phyloP scores from a whole-genome alignment of 148 eudicot species.

The Spergularia marina region DNA sequence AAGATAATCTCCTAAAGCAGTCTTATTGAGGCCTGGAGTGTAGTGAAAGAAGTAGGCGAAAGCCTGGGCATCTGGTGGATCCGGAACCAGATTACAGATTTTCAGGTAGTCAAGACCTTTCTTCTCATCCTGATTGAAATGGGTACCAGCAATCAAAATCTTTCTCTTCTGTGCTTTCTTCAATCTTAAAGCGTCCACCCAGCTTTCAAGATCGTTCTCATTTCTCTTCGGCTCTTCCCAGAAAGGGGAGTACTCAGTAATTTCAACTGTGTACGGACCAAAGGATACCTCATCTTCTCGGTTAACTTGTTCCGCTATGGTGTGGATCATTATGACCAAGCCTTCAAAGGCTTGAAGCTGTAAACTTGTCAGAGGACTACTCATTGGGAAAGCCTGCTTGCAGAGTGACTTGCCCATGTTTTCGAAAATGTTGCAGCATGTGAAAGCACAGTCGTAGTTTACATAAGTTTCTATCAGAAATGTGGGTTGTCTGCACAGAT shows the following conservation, averaged over 20 bases:
- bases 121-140: constrained; percentile 78
- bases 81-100: constrained; percentile 50
- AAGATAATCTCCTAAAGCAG: constrained; percentile 72
- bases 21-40: constrained; percentile 73
- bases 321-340: constrained; percentile 56
- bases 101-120: constrained; percentile 81
- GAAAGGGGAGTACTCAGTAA: constrained; percentile 53
- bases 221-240: constrained; percentile 70
- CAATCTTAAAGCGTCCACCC: constrained; percentile 53
- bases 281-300: constrained; percentile 41
- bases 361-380: constrained; percentile 52
- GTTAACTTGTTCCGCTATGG: constrained; percentile 71
- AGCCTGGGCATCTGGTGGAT: constrained; percentile 77
- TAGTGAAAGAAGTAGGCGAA: constrained; percentile 70
- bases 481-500: constrained; percentile 75
- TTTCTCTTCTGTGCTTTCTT: constrained; percentile 74
- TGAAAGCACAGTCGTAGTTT: constrained; percentile 73
- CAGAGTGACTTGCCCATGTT: constrained; percentile 73
- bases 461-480: constrained; percentile 71
- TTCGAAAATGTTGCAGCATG: constrained; percentile 64
- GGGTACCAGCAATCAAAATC: constrained; percentile 67
- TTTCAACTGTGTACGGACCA: constrained; percentile 62
- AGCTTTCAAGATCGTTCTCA: constrained; percentile 39
- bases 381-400: constrained; percentile 69
- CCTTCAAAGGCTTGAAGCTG: constrained; percentile 96